These are phyloP conservation scores for Pulveroboletus sp. DNA, from an alignment of 768 basidiomycete genomes.

Conservation along the genomic window DNA sequence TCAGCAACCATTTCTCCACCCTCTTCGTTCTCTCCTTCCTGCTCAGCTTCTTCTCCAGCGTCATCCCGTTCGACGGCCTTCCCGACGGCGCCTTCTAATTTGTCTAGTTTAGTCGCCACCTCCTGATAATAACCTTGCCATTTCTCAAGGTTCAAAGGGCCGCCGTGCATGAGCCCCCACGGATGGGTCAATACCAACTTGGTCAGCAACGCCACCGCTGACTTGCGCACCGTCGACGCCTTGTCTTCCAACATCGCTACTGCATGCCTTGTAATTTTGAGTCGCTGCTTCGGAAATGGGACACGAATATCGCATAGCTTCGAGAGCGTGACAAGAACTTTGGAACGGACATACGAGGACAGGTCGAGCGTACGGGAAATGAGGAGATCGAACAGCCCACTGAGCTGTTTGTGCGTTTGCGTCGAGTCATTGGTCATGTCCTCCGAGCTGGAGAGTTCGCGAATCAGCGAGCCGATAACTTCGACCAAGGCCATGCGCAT, in stretches of 20 bases:
- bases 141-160: constrained; percentile 61
- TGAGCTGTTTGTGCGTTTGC: constrained; percentile 63
- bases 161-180: constrained; percentile 80
- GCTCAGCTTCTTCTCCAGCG: constrained; percentile 34
- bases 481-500: constrained; percentile 96
- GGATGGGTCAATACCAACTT: constrained; percentile 84
- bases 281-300: constrained; percentile 85
- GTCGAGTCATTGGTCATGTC: constrained; percentile 45
- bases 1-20: constrained; percentile 35
- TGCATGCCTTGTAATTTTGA: constrained; percentile 70
- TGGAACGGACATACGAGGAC: constrained; percentile 87
- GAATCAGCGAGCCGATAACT: constrained; percentile 79
- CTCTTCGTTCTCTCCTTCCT: constrained; percentile 24
- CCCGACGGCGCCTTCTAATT: constrained; percentile 63
- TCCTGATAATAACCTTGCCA: constrained; percentile 72
- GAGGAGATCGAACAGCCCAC: constrained; percentile 75
- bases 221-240: constrained; percentile 80
- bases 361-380: constrained; percentile 84
- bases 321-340: constrained; percentile 72
- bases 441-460: constrained; percentile 61
- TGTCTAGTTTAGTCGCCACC: constrained; percentile 59
- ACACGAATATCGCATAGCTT: constrained; percentile 70
- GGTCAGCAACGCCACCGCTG: constrained; percentile 69
- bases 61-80: constrained; percentile 52
- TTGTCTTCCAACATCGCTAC: constrained; percentile 86